A percentile compares a stretch with the other conserved stretches of the same genome.
phyloP scores from a whole-genome alignment of 2,329 filamentous ascomycete genomes.

The Monosporascus sp. region DNA sequence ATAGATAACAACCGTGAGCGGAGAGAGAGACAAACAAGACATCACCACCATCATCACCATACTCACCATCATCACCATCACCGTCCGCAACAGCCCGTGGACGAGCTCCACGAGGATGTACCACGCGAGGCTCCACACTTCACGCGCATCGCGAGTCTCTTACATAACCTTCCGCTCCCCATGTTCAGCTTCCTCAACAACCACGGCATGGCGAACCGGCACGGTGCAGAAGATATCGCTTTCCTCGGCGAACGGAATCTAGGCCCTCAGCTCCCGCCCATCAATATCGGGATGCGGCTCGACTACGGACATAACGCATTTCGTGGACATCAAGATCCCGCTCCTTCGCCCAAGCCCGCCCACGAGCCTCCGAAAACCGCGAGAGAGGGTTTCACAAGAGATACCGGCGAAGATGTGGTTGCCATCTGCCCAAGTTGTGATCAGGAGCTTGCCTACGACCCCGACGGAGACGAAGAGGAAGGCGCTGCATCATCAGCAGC shows the following conservation, averaged over 20 bases:
- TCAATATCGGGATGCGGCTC: constrained; percentile 15
- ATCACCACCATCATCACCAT: background rate
- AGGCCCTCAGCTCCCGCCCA: constrained; percentile 1
- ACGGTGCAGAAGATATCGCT: constrained; percentile 20
- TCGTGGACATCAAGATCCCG: constrained; percentile 1
- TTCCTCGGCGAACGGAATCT: constrained; percentile 17
- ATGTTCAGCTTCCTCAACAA: constrained; percentile 12
- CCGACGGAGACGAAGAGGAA: constrained; percentile 32
- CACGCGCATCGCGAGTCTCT: constrained; percentile 9
- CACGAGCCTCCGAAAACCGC: constrained; percentile 63
- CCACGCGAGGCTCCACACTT: background rate
- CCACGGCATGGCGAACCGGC: constrained; percentile 6
- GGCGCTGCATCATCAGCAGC: constrained; percentile 5
- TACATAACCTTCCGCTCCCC: constrained; percentile 13
- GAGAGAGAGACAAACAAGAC: background rate
- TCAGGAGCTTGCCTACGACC: constrained; percentile 74
- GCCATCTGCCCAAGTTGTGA: constrained; percentile 84
- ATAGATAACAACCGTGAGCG: constrained; percentile 1
- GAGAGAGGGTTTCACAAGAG: constrained; percentile 74
- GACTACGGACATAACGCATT: constrained; percentile 21
- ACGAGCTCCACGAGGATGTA: background rate
- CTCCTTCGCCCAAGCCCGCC: constrained; percentile 34
- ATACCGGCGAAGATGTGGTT: constrained; percentile 64
- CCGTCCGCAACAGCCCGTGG: background rate
- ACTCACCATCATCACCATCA: background rate